Conservation (phyloP, 208 protist genomes). For the Crithidia thermophila region DNA sequence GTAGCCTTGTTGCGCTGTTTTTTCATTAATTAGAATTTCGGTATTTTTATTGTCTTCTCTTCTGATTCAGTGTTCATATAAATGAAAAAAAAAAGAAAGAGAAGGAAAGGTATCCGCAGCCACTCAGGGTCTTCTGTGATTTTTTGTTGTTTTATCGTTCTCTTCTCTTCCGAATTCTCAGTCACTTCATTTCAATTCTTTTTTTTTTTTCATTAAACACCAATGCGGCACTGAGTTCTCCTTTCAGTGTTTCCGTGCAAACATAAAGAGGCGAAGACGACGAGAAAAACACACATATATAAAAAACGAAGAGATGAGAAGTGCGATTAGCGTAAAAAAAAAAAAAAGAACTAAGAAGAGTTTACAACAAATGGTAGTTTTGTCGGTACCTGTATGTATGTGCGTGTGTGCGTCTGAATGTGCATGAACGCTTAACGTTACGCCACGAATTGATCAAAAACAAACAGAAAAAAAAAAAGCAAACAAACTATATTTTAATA, state of each 20-base stretch:
- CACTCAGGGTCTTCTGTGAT: neutral
- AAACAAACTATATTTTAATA: neutral
- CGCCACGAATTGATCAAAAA: neutral
- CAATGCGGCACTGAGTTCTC: neutral
- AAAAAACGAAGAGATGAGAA: constrained; percentile 1
- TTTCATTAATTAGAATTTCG: too few species aligned
- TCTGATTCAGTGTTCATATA: constrained; percentile 6
- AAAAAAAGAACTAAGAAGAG: neutral
- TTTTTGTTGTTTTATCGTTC: neutral
- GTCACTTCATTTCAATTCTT: too few species aligned
- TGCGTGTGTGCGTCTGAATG: constrained; percentile 2
- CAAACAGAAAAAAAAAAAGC: neutral
- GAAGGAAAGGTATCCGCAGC: neutral
- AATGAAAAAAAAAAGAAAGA: constrained; percentile 2
- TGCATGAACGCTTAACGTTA: neutral
- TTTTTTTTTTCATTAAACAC: too few species aligned
- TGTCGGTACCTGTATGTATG: neutral
- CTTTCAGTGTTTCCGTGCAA: neutral
- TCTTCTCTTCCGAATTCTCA: neutral
- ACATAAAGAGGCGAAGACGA: neutral
- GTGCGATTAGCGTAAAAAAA: neutral
- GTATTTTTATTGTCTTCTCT: too few species aligned
- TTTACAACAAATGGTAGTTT: constrained; percentile 3
- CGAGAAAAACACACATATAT: neutral
- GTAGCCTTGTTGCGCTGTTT: too few species aligned